Base-by-base conservation (phyloP, 1,139 yeast genomes). In the Taphrina populina region DNA sequence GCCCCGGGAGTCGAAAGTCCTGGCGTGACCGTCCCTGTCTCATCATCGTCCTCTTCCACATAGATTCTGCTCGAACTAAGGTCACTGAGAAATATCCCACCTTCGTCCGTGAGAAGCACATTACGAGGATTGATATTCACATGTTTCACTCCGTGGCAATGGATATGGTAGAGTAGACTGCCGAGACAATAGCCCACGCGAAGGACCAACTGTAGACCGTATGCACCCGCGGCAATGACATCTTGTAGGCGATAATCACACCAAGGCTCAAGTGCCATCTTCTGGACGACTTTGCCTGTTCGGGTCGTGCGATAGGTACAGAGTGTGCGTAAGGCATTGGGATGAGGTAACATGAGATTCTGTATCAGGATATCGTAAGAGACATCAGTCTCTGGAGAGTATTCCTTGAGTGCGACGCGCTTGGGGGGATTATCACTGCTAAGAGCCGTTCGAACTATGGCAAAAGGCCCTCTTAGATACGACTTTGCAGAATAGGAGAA, bases 221-320 rank as follows among this genome's bases (percentile, higher is more conserved):
- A 49, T 5, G 54, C 54, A 10, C 54, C 54, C 24, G 54, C 54
- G 13, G 45, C 39, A 30, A 49, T 49, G 19, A 49, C 46, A 24
- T 49, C 54, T 17, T 49, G 44, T 7, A 49, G 46, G 15, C 54
- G 37, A 15, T 49, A 49, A 24, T 49, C 54, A 32, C 54, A 49
- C 54, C 54, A 49, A 13, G 54, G 54, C 26, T 49, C 54, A 45
- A 49, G 37, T 11, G 54, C 54, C 54, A 49, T 49, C 39, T 49
- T 49, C 36, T 49, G 54, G 7, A 49, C 54, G 7, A 49, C 27
- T 17, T 49, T 49, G 33, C 54, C 54, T 2, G 54, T 49, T 11
- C 54, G 30, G 5, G 54, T 49, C 10, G 54, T 49, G 11, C 54
- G 46, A 17, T 49, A 49, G 19, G 54, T 49, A 23, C 54, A 49